phyloP scores from a whole-genome alignment of 2,329 filamentous ascomycete genomes.

The Clonostachys byssicola region DNA sequence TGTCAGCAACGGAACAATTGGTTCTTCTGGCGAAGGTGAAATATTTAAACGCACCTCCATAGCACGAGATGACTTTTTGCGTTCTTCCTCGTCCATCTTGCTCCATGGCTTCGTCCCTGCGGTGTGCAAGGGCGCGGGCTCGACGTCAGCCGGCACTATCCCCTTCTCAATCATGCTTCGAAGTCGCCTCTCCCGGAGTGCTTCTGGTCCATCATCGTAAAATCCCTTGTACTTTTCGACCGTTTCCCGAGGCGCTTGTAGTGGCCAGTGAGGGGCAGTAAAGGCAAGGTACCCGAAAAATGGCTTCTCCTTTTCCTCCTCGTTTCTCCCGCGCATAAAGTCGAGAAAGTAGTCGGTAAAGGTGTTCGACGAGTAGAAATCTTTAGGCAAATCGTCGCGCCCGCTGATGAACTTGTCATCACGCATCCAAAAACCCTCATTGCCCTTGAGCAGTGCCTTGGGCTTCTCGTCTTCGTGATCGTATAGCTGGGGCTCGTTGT shows the following conservation, averaged over 20 bases:
- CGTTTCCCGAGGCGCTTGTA: conserved; percentile 51
- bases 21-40: too few species aligned
- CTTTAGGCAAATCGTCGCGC: conserved; percentile 26
- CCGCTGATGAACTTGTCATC: too few species aligned
- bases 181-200: conserved; percentile 46
- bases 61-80: conserved; percentile 4
- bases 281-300: conserved; percentile 61
- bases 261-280: conserved; percentile 59
- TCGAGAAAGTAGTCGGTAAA: conserved; percentile 47
- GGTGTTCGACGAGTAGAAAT: conserved; percentile 44
- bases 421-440: too few species aligned
- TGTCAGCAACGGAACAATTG: too few species aligned
- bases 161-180: conserved; percentile 51
- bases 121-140: conserved; percentile 18
- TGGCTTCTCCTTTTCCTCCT: conserved; percentile 21
- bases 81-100: conserved; percentile 31
- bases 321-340: conserved; percentile 45
- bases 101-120: conserved; percentile 27
- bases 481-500: conserved; percentile 21
- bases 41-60: conserved; percentile 21
- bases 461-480: conserved; percentile 8
- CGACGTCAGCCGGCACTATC: conserved; percentile 39
- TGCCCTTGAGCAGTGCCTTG: not conserved
- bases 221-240: conserved; percentile 54
- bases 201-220: conserved; percentile 57